Evolutionary conservation across 805 yeast species (phyloP), one percentile per base, ranked within the genome.

Genomic region (Blastobotrys attinorum): DNA sequence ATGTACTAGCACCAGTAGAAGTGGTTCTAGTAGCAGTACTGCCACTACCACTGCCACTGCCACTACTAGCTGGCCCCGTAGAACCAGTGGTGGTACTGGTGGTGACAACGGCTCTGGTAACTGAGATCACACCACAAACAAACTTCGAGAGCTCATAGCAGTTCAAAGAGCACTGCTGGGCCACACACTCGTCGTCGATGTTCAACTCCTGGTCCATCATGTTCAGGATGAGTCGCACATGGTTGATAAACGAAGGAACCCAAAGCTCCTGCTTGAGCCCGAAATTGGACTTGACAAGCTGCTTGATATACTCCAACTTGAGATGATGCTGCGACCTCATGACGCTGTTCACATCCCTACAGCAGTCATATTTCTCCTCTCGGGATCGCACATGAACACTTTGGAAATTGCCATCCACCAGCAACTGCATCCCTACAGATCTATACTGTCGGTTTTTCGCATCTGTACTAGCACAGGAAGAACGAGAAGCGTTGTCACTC

Each of bases 321-420:
- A 29, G 6, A n/a, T 33, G 43, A n/a, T 21, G 31, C 31, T 18
- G 4, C 25, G n/a, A 4, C 20, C 43, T 23, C 43, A 40, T 32
- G n/a, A 40, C 38, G n/a, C 39, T 33, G 17, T 3, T 22, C 13
- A 21, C n/a, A 15, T 29, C n/a, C 37, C 13, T 32, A 32, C 13
- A 10, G 15, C 29, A 33, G 32, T 40, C 43, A 22, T 40, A 44
- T 34, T 40, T 32, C 8, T 31, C 46, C 31, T 50, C 52, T 11
- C 55, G 41, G 5, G 53, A 44, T 13, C 27, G 22, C 11, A 40
- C 25, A 13, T 32, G 38, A 10, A 35, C 44, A 6, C 31, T 17
- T n/a, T 35, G 15, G 22, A 13, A 15, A 32, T 40, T 18, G 31
- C 21, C 21, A 25, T 40, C 17, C 15, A 13, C 21, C 6, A 13